These are phyloP conservation scores for Solanum bulbocastanum DNA, from an alignment of 257 asterid genomes.

Conservation along the genomic window DNA sequence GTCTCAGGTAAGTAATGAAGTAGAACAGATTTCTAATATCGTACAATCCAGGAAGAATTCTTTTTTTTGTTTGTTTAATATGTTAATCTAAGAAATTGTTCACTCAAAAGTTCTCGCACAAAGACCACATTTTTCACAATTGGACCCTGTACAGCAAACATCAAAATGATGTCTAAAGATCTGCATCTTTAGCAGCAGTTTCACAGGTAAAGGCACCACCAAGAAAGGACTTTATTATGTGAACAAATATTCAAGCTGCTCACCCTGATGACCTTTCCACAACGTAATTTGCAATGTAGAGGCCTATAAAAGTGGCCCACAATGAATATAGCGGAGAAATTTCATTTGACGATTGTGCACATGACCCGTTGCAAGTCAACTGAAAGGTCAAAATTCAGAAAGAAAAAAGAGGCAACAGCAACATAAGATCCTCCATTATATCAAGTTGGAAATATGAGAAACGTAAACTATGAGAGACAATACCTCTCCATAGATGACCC, in stretches of 20 bases:
- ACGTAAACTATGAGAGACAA: neutral
- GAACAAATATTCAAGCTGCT: constrained; percentile 9
- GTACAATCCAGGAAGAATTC: neutral
- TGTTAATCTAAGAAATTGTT: neutral
- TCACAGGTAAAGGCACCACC: neutral
- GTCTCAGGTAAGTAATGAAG: neutral
- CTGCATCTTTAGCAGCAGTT: neutral
- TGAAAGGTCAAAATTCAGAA: constrained; percentile 15
- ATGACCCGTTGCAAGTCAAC: constrained; percentile 74
- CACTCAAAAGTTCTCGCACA: neutral
- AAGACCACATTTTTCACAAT: neutral
- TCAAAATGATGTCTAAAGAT: neutral
- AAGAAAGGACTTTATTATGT: neutral
- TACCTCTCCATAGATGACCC: constrained; percentile 99
- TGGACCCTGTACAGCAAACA: neutral
- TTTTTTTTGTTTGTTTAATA: neutral
- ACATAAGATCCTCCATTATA: constrained; percentile 13
- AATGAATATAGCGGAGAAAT: constrained; percentile 94
- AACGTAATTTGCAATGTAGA: constrained; percentile 98
- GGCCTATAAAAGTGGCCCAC: constrained; percentile 99
- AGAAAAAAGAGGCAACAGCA: constrained; percentile 1
- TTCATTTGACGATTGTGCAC: constrained; percentile 84
- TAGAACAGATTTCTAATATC: neutral
- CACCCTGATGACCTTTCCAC: constrained; percentile 97
- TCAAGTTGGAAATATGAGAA: neutral